Base-by-base conservation (phyloP, 179 eudicot genomes). In the Sideroxylon spinosum region DNA sequence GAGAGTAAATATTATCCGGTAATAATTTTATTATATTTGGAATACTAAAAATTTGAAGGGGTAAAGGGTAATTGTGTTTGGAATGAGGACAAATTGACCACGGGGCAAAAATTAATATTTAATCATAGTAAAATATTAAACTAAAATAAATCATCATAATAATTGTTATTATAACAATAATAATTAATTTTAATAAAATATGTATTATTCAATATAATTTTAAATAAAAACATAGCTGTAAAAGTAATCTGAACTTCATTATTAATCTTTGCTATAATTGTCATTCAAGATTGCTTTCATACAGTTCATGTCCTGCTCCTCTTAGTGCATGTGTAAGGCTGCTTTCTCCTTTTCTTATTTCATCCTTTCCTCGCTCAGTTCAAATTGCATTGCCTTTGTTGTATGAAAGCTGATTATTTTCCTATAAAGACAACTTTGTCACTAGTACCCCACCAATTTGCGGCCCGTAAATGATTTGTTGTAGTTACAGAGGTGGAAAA, bases 241-340 rank as follows among this genome's bases (percentile, higher is more conserved):
- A n/a, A n/a, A n/a, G n/a, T n/a, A n/a, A n/a, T n/a, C 10, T 11
- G n/a, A 11, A 29, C 48, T 64, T 26, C 6, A 8, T 26, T n/a
- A 12, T 76, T 19, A 52, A 49, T 19, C 3, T 28, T 26, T 65
- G 63, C 44, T 13, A 11, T 65, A 28, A 5, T 50, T 69, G 48
- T 26, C n/a, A 19, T 16, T 20, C n/a, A 49, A 46, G 13, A 28
- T 26, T 74, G n/a, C n/a, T 76, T 75, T 49, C 60, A 48, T 49
- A 49, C 69, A 19, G 44, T 76, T 63, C 69, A 76, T 9, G 16
- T 52, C 48, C 61, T 60, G 22, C 68, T 76, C 57, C 61, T 19
- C 44, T 76, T 17, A 48, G 71, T 76, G 79, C 61, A 53, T 76
- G 52, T 28, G 66, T 66, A 48, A 16, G 61, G 71, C 64, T 50